A percentile compares a stretch with the other conserved stretches of the same genome.
Conservation (phyloP, 2,329 filamentous ascomycete species). For the Xylaria sp. region DNA sequence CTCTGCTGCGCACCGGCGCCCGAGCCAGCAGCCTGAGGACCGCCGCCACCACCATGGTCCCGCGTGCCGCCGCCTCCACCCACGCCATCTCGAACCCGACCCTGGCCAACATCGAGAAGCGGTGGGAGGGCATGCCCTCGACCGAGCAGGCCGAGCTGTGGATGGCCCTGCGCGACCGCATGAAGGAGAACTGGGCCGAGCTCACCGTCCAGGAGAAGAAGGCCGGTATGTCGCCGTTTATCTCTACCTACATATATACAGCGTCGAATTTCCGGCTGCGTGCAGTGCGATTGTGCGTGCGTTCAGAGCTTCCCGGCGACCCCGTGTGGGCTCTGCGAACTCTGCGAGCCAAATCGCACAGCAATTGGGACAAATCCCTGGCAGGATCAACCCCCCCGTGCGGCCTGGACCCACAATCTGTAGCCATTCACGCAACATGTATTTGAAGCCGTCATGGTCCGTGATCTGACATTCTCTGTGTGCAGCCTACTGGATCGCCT, state of each 20-base stretch:
- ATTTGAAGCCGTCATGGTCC: slow-evolving; percentile 31
- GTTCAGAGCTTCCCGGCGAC: not conserved
- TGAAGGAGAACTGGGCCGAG: slow-evolving; percentile 97
- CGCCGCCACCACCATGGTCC: slow-evolving; percentile 44
- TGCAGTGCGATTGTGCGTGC: too few relatives aligned
- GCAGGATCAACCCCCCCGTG: not conserved
- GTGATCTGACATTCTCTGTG: slow-evolving; percentile 42
- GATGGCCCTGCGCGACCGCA: slow-evolving; percentile 97
- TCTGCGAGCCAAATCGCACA: too few relatives aligned
- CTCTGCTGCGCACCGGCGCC: slow-evolving; percentile 53
- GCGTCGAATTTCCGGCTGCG: too few relatives aligned
- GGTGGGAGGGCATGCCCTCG: slow-evolving; percentile 97
- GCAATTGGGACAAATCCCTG: slow-evolving; percentile 2
- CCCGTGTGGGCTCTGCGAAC: not conserved
- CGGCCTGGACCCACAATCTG: slow-evolving; percentile 28
- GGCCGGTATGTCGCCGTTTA: slow-evolving; percentile 74
- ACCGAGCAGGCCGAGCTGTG: slow-evolving; percentile 99
- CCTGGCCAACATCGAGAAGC: slow-evolving; percentile 97
- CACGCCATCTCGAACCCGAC: slow-evolving; percentile 98
- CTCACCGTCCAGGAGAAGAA: slow-evolving; percentile 98
- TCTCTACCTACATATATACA: not conserved
- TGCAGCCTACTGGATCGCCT: slow-evolving; percentile 97
- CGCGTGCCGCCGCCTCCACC: slow-evolving; percentile 63
- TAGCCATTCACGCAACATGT: slow-evolving; percentile 23
- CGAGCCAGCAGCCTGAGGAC: slow-evolving; percentile 43